Percentiles rank a stretch among this genome's conserved stretches.
Evolutionary conservation across 805 yeast genomes (phyloP).

Genomic region (Saccharomycopsis vini): DNA sequence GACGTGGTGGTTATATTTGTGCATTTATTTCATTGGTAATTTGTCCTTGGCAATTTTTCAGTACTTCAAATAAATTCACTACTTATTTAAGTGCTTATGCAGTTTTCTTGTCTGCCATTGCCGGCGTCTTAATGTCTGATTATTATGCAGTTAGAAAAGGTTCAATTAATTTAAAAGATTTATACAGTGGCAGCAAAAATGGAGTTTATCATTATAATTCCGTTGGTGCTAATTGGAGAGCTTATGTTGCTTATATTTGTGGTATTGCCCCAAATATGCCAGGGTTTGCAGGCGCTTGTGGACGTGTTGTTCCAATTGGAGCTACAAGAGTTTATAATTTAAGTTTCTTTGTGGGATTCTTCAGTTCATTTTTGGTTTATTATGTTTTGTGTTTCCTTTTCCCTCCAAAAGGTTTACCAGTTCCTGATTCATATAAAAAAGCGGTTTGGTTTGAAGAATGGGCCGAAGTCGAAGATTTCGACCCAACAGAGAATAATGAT

Average conservation of each 20-base stretch:
- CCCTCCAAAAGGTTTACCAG: constrained; percentile 45
- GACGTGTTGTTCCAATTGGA: constrained; percentile 62
- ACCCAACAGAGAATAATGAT: too few species aligned
- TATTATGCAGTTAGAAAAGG: constrained; percentile 72
- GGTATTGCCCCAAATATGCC: constrained; percentile 80
- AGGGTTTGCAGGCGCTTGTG: constrained; percentile 81
- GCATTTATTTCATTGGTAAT: constrained; percentile 61
- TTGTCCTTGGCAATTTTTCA: constrained; percentile 76
- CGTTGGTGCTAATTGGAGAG: constrained; percentile 77
- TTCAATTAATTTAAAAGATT: constrained; percentile 48
- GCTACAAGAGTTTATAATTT: constrained; percentile 67
- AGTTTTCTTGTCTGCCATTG: constrained; percentile 74
- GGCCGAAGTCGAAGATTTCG: constrained; percentile 58
- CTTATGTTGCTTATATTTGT: constrained; percentile 65
- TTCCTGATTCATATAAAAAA: constrained; percentile 31
- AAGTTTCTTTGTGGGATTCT: constrained; percentile 71
- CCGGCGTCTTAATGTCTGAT: constrained; percentile 66
- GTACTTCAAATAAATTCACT: constrained; percentile 64
- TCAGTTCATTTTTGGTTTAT: constrained; percentile 48
- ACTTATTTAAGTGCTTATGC: constrained; percentile 75
- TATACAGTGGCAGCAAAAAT: constrained; percentile 42
- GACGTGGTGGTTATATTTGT: constrained; percentile 76
- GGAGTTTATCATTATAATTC: constrained; percentile 50
- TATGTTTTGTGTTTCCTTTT: constrained; percentile 40
- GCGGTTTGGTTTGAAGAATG: constrained; percentile 56